Percentiles rank a stretch among this genome's conserved stretches.
Conservation (phyloP, 192 early-diverging fungal genomes). For the Mortierella antarctica region DNA sequence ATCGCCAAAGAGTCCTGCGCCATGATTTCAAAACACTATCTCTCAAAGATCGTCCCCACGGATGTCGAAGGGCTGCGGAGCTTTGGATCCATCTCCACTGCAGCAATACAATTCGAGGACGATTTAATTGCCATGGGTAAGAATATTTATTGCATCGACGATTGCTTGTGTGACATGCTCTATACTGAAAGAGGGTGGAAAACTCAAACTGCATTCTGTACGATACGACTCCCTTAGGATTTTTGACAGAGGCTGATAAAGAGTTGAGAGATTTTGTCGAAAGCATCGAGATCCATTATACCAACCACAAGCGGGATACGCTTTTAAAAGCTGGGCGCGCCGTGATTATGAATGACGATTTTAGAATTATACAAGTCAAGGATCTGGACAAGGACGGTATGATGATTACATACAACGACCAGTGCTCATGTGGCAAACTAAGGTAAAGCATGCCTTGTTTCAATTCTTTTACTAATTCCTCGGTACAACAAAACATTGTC, state of each 20-base stretch:
- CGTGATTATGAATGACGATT: constrained; percentile 59
- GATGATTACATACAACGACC: neutral
- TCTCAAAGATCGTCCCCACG: constrained; percentile 32
- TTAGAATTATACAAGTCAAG: constrained; percentile 38
- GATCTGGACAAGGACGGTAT: constrained; percentile 26
- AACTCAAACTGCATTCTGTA: no score
- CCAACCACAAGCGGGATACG: constrained; percentile 54
- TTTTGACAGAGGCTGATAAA: constrained; percentile 38
- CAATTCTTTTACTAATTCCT: neutral
- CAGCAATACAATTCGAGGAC: constrained; percentile 38
- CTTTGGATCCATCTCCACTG: constrained; percentile 33
- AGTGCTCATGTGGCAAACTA: no score
- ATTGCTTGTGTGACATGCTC: neutral
- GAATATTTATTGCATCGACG: neutral
- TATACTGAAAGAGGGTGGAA: neutral
- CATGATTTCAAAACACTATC: constrained; percentile 37
- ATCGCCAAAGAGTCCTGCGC: constrained; percentile 45
- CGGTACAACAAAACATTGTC: no score
- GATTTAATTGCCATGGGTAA: constrained; percentile 56
- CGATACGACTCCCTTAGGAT: constrained; percentile 15
- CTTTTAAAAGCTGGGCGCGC: constrained; percentile 57
- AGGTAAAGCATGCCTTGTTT: neutral
- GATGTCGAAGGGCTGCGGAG: constrained; percentile 30
- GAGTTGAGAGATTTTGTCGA: constrained; percentile 54
- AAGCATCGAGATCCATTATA: constrained; percentile 62